phyloP scores from a whole-genome alignment of 306 rosid species.

The Corylus heterophylla region DNA sequence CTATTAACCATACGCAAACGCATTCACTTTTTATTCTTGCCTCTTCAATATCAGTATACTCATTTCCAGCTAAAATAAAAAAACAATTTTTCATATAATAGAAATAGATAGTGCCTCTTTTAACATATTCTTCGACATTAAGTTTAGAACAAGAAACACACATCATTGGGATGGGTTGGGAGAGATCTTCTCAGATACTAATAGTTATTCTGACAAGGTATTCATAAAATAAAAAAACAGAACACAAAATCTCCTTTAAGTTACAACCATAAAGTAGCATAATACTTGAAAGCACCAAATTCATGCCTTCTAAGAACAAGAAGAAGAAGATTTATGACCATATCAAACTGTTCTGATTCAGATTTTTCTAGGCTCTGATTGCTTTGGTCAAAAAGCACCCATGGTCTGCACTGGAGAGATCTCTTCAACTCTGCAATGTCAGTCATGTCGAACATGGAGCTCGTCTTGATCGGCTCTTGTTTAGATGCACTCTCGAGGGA shows the following conservation, averaged over 20 bases:
- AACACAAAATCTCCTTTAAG: background rate
- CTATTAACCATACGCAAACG: background rate
- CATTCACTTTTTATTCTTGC: background rate
- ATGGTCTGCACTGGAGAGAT: constrained; percentile 42
- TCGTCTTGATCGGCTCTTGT: constrained; percentile 27
- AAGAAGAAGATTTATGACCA: constrained; percentile 35
- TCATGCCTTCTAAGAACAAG: background rate
- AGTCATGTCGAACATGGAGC: constrained; percentile 22
- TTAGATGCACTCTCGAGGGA: constrained; percentile 28
- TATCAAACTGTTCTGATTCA: constrained; percentile 37
- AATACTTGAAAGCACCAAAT: background rate
- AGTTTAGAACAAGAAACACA: background rate
- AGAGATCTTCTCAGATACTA: background rate
- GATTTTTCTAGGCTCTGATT: constrained; percentile 38
- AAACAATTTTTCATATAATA: background rate
- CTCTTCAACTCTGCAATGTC: constrained; percentile 30
- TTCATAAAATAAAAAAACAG: background rate
- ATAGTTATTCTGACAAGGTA: background rate
- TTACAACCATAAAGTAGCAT: background rate
- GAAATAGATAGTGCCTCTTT: constrained; percentile 12
- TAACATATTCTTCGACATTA: background rate
- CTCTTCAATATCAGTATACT: background rate
- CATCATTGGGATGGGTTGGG: background rate
- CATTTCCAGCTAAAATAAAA: background rate
- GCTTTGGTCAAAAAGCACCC: constrained; percentile 56